Evolutionary conservation across 1,284 basidiomycete species (phyloP).

Genomic region (Rhodotorula sp.): DNA sequence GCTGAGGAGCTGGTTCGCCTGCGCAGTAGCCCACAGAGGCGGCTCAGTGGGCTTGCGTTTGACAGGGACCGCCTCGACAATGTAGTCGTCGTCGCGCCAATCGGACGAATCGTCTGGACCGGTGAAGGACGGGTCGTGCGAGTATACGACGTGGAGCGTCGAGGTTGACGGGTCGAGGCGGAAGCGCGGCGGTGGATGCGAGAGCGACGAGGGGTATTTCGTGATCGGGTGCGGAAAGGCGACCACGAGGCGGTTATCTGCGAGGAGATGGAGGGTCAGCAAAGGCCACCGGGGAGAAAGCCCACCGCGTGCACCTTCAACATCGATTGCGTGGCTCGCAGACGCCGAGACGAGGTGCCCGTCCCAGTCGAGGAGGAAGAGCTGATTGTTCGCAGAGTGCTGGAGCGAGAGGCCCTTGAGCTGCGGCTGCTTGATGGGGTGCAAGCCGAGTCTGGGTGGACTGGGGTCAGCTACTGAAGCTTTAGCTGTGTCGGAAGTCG

Average conservation of each 20-base stretch:
- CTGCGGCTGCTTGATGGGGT: constrained; percentile 38
- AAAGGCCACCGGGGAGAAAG: background rate
- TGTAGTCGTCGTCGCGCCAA: constrained; percentile 26
- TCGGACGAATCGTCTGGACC: constrained; percentile 15
- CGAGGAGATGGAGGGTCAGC: background rate
- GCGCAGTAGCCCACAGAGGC: background rate
- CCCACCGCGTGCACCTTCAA: background rate
- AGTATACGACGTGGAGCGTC: constrained; percentile 40
- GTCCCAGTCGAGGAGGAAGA: constrained; percentile 34
- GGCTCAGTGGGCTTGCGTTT: constrained; percentile 1
- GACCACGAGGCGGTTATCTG: constrained; percentile 24
- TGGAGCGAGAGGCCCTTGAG: constrained; percentile 9
- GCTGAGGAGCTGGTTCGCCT: constrained; percentile 3
- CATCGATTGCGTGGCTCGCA: constrained; percentile 15
- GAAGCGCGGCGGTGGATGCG: constrained; percentile 42
- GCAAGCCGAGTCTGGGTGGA: constrained; percentile 19
- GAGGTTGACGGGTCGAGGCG: constrained; percentile 37
- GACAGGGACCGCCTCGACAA: constrained; percentile 28
- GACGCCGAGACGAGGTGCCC: constrained; percentile 26
- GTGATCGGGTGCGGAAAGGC: constrained; percentile 34
- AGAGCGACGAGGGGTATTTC: constrained; percentile 23
- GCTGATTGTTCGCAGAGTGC: constrained; percentile 23
- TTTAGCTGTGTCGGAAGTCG: background rate
- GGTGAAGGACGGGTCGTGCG: constrained; percentile 35
- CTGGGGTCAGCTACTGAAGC: background rate